Base-by-base conservation (phyloP, 1,139 yeast genomes). In the Tardiomyces depauwii region DNA sequence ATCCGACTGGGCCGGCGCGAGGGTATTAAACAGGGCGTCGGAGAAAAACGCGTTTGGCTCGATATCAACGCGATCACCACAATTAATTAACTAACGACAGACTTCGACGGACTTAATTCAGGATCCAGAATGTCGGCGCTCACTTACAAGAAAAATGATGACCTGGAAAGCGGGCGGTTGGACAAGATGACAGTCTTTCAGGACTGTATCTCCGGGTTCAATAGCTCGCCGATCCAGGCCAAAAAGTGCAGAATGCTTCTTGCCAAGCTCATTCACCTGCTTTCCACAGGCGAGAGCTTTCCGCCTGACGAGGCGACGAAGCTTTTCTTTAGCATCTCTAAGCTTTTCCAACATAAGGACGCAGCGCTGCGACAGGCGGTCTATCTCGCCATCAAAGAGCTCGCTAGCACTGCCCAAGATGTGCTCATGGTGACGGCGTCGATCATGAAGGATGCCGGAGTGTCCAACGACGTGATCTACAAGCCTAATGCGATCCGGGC, bases 151-250 rank as follows among this genome's bases (percentile, higher is more conserved):
- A 85, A 84, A 69, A 78, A 76, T 67, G 96, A 87, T 64, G 88
- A 85, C 62, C 66, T 78, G 50, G 83, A 76, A 54, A 70, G 80
- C 47, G 82, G 80, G 45, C 65, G 76, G 53, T 93, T 95, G 50
- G 98, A 91, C 68, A 88, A 88, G 68, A 91, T 91, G 97, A 83
- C 96, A 11, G 91, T 93, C 54, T 89, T 85, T 65, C 99, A 91
- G 68, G 96, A 89, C 65, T 89, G 97, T 70, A 72, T 87, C 58
- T 86, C 86, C 56, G 91, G 86, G 52, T 93, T 91, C 76, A 89
- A 89, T 69, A 87, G 91, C 53, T 77, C 94, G 41, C 96, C 96
- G 16, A 83, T 89, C 50, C 83, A 85, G 58, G 86, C 96, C 32
- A 82, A 80, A 57, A 83, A 82, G 66, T 87, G 96, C 63, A 85